Base-by-base conservation (phyloP, 2,329 filamentous ascomycete species). In the Aspergillus sp. region DNA sequence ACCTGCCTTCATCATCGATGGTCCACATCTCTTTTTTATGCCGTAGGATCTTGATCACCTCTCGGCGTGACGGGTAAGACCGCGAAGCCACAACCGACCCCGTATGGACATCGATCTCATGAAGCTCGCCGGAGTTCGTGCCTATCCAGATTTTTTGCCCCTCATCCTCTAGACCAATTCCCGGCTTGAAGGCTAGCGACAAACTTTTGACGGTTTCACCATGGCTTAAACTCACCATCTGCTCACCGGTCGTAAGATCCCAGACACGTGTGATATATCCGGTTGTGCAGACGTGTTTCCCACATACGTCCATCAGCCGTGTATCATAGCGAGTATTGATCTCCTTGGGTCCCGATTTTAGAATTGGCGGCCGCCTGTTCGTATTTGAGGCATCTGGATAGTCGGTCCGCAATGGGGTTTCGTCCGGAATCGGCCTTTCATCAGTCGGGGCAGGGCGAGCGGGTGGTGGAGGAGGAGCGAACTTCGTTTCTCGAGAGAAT, bases 1-100 rank as follows among this genome's bases (percentile, higher is more conserved):
- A 78, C 46, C 89, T 90, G 11, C 95, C 95, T 47, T 89, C 86
- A 62, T 97, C 93, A 70, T 98, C 95, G 48, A 99, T 74, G 0
- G 93, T 93, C 95, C 95, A 99, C 72, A 99, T 85, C 68, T 97
- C 90, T 64, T 91, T 91, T 61, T 86, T 88, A 72, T 96, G 89
- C 40, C 95, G 86, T 70, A 91, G 89, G 43, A 99, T 96, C 66
- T 87, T 91, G 62, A 90, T 84, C 51, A 99, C 84, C 65, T 96
- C 90, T 60, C 86, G 83, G 43, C 90, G 86, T 7, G 87, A 86
- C 67, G 98, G 95, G 2, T 90, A 90, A 51, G 84, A 77, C 66
- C 89, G 90, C 17, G 83, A 89, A 27, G 83, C 80, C 14, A 90
- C 80, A 46, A 96, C 81, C 37, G 83, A 85, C 68, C 93, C 88